These are phyloP conservation scores for Coemansia sp. DNA, from an alignment of 192 early-diverging fungal genomes.

Conservation along the genomic window DNA sequence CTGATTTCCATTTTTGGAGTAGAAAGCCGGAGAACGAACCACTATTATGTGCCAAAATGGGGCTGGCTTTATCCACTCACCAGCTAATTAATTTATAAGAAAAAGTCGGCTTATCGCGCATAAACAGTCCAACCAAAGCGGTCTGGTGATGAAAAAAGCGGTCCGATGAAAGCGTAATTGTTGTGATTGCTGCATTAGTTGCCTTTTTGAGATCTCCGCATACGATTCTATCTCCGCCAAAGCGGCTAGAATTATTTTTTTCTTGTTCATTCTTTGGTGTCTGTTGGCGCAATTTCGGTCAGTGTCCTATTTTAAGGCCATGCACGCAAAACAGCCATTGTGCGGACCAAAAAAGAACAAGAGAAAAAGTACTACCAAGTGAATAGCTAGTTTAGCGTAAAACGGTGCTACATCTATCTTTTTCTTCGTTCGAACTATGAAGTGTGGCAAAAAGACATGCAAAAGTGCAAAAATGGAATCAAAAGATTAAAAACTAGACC, in stretches of 20 bases:
- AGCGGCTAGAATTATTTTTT: neutral
- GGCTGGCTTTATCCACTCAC: too few relatives aligned
- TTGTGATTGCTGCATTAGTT: neutral
- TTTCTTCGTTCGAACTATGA: too few relatives aligned
- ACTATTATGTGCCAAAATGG: too few relatives aligned
- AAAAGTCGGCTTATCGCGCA: too few relatives aligned
- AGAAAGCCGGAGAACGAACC: too few relatives aligned
- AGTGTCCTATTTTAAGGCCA: neutral
- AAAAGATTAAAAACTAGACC: neutral
- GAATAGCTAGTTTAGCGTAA: too few relatives aligned
- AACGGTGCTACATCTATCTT: too few relatives aligned
- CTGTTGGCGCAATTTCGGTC: neutral
- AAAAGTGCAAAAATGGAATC: neutral
- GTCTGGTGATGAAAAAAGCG: neutral
- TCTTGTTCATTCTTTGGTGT: neutral
- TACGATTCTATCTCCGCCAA: constrained; percentile 2
- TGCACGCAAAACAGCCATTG: neutral
- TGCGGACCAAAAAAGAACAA: neutral
- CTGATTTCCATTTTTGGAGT: too few relatives aligned
- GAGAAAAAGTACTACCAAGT: neutral
- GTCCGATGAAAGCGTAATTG: neutral
- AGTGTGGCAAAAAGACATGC: neutral
- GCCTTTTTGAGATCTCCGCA: neutral
- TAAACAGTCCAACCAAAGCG: too few relatives aligned
- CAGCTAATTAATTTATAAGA: too few relatives aligned